Evolutionary conservation across 1,139 yeast genomes (phyloP), one percentile per base, ranked within the genome.

Genomic region (Pichia sp.): DNA sequence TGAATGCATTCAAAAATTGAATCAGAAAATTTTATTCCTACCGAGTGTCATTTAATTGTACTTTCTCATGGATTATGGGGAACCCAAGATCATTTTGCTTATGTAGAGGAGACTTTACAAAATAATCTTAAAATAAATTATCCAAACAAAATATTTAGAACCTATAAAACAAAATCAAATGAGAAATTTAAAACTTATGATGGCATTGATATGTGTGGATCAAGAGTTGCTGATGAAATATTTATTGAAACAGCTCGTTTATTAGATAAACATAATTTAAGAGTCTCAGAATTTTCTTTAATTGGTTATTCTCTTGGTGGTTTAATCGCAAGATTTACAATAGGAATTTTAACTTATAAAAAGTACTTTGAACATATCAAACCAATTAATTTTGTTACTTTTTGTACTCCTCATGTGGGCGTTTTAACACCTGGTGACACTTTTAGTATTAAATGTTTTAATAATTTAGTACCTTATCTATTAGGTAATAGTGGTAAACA

Each of bases 21-120:
- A 33, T 40, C 34, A 5, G 4, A 40, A 9, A 5, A 30, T 30
- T 18, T 8, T 7, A 4, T 2, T 9, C 32, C 39, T 25, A 9
- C 39, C 25, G 44, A 51, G 10, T 60, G 59, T 57, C 95, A 86
- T 64, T 70, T 86, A 43, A 75, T 86, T 8, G 78, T 86, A 3
- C 71, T 87, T 29, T 86, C 84, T 46, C 95, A 86, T 66, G 95
- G 95, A 0, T 73, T 87, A 42, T 86, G 95, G 95, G 96, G 95
- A 2, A 78, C 80, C 49, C 69, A 79, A 7, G 67, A 76, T 46
- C 95, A 87, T 59, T 77, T 87, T 65, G 75, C 73, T 46, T 83
- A 85, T 60, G 67, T 82, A 39, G 71, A 70, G 48, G 58, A 67
- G 7, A 74, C 73, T 52, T 58, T 78, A n/a, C 62, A 33, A 52